Evolutionary conservation across 805 yeast genomes (phyloP).

Genomic region (Isabelozyma gotoi): DNA sequence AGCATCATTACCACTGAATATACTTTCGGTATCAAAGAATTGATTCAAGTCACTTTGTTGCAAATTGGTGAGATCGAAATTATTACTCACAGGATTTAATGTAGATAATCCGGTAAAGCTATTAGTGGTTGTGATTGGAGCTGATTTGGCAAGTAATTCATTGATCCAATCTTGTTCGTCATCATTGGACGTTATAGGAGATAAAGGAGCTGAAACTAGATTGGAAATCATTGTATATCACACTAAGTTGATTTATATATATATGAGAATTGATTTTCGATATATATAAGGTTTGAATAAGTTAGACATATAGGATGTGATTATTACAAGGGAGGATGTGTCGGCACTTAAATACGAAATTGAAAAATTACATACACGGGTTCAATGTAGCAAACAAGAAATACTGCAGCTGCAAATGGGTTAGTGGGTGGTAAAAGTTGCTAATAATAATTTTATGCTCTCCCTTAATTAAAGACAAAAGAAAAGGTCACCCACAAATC

Average conservation of each 20-base stretch:
- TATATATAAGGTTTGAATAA: neutral
- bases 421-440: neutral
- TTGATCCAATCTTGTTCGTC: conserved; percentile 18
- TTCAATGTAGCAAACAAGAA: neutral
- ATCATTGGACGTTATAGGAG: conserved; percentile 4
- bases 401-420: neutral
- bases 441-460: neutral
- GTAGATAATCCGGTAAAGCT: conserved; percentile 6
- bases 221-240: neutral
- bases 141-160: conserved; percentile 14
- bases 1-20: conserved; percentile 8
- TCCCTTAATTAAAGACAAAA: neutral
- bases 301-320: neutral
- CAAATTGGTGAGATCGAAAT: neutral
- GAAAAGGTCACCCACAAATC: neutral
- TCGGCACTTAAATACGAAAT: neutral
- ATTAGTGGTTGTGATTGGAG: conserved; percentile 17
- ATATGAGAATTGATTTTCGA: neutral
- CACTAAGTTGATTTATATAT: neutral
- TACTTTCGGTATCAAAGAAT: conserved; percentile 6
- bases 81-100: neutral
- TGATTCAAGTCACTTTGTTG: neutral
- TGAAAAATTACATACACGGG: neutral
- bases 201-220: conserved; percentile 7
- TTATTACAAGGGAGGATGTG: neutral